A percentile compares a stretch with the other conserved stretches of the same genome.
Evolutionary conservation across 495 filamentous ascomycete species (phyloP).

Genomic region (Penicillium cosmopolitanum): DNA sequence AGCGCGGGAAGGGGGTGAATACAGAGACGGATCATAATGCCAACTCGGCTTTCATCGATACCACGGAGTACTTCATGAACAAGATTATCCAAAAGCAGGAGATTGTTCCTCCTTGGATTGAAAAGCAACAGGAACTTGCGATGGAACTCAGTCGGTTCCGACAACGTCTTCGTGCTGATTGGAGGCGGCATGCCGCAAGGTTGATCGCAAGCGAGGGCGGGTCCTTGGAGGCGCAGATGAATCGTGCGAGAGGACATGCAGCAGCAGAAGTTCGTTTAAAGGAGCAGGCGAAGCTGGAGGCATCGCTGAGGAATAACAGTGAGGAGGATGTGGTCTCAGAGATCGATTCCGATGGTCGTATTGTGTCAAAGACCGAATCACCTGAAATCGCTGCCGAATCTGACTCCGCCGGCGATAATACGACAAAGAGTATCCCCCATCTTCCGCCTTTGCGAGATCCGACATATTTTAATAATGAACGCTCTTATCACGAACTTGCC

Average conservation of each 20-base stretch:
- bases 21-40: slow-evolving; percentile 79
- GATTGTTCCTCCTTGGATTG: slow-evolving; percentile 70
- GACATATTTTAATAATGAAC: slow-evolving; percentile 66
- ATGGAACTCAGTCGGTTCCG: slow-evolving; percentile 72
- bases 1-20: slow-evolving; percentile 71
- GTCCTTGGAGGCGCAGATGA: slow-evolving; percentile 74
- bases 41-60: slow-evolving; percentile 89
- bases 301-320: slow-evolving; percentile 37
- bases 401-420: background rate
- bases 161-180: slow-evolving; percentile 73
- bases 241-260: slow-evolving; percentile 72
- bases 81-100: slow-evolving; percentile 96
- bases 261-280: slow-evolving; percentile 64
- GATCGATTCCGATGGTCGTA: slow-evolving; percentile 31
- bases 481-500: slow-evolving; percentile 75
- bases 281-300: slow-evolving; percentile 48
- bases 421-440: slow-evolving; percentile 35
- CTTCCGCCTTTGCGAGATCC: slow-evolving; percentile 48
- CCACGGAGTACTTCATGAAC: slow-evolving; percentile 97
- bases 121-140: slow-evolving; percentile 92
- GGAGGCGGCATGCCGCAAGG: slow-evolving; percentile 82
- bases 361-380: slow-evolving; percentile 19
- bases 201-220: slow-evolving; percentile 82
- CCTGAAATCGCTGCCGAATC: slow-evolving; percentile 13
- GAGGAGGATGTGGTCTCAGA: slow-evolving; percentile 19